Evolutionary conservation across 2,329 filamentous ascomycete genomes (phyloP), one percentile per base, ranked within the genome.

Genomic region (Xylariaceae sp.): DNA sequence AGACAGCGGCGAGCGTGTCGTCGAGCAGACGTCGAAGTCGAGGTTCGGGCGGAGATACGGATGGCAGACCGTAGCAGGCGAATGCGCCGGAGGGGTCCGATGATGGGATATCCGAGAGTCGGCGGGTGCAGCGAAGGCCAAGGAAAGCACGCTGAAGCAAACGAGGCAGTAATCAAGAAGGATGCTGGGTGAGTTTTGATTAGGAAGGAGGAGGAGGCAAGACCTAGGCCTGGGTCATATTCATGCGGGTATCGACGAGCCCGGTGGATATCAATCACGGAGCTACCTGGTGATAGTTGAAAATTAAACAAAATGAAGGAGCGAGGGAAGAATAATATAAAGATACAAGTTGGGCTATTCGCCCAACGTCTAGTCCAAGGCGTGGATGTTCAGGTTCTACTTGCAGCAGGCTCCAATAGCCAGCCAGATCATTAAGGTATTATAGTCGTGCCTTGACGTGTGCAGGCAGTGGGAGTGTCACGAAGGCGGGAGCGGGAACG

Each of bases 81-180:
- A 49, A 55, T 51, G 42, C 55, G 55, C 57, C 51, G 17, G 34
- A 51, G 30, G 45, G 53, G 13, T 35, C 30, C n/a, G 42, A 35
- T n/a, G 37, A 35, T 35, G 15, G 23, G 23, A 30, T 30, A 30
- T 30, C 23, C 23, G 49, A 7, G 5, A n/a, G 51, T 9, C 35
- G 13, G 47, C 13, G 8, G 30, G 17, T 48, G 39, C 18, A 50
- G 53, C 9, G 7, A 7, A 7, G 53, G 3, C 53, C 10, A 30
- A 51, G 30, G 45, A 35, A 34, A 51, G 3, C 34, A 23, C 11
- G 49, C 49, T 35, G 49, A 35, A 51, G 23, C 4, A 34, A 51
- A 51, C 23, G 23, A 51, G 23, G 15, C 7, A 10, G 48, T 17
- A 35, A 71, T 84, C 23, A 11, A 74, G 83, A 17, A 30, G 30